A percentile compares a stretch with the other conserved stretches of the same genome.
phyloP scores from a whole-genome alignment of 495 filamentous ascomycete species.

The Hapsidospora chrysogenum region DNA sequence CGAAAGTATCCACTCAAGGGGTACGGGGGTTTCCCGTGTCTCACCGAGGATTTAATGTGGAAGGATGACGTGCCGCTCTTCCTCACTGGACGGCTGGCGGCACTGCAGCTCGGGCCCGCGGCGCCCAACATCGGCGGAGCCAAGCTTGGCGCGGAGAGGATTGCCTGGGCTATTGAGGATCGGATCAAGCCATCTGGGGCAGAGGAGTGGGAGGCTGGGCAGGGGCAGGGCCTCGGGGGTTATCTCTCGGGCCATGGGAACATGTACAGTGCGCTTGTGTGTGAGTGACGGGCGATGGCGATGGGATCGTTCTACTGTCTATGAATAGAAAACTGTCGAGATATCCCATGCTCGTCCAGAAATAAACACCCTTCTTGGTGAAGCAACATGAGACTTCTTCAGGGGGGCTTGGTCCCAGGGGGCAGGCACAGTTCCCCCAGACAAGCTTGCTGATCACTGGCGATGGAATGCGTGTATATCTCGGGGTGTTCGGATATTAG shows the following conservation, averaged over 20 bases:
- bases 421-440: no score
- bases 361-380: no score
- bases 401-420: no score
- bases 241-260: slow-evolving; percentile 1
- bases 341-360: no score
- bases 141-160: slow-evolving; percentile 43
- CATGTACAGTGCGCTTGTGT: slow-evolving; percentile 2
- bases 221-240: not conserved
- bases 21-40: slow-evolving; percentile 37
- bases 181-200: slow-evolving; percentile 5
- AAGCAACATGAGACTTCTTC: no score
- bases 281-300: no score
- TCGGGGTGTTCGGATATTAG: no score
- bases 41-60: slow-evolving; percentile 50
- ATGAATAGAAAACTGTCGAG: no score
- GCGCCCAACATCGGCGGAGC: slow-evolving; percentile 47
- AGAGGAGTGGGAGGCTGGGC: not conserved
- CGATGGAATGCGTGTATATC: no score
- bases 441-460: no score
- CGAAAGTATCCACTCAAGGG: slow-evolving; percentile 33
- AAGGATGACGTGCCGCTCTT: slow-evolving; percentile 41
- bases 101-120: slow-evolving; percentile 39
- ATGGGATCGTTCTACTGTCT: no score
- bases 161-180: slow-evolving; percentile 42
- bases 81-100: slow-evolving; percentile 40